A percentile compares a stretch with the other conserved stretches of the same genome.
Conservation (phyloP, 129 eudicot species). For the Calendula officinalis region DNA sequence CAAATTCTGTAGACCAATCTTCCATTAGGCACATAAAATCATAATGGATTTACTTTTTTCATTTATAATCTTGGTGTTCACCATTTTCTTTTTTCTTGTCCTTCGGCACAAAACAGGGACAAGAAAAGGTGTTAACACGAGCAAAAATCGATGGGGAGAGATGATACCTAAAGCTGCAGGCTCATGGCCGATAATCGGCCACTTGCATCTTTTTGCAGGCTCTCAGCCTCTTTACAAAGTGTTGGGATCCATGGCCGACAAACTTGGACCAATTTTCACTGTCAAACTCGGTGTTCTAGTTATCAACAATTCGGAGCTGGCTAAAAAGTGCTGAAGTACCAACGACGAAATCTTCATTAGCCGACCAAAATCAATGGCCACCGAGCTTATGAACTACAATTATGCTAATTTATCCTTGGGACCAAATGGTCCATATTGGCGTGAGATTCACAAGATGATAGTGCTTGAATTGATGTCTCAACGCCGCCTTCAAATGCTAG, state of each 20-base stretch:
- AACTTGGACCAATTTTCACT: conserved; percentile 28
- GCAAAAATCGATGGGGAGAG: neutral
- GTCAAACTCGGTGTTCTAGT: conserved; percentile 20
- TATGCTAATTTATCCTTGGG: conserved; percentile 17
- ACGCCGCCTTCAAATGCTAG: conserved; percentile 12
- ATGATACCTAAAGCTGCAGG: conserved; percentile 23
- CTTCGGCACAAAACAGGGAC: neutral
- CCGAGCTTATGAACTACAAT: conserved; percentile 28
- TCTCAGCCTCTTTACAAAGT: conserved; percentile 23
- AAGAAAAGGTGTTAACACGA: neutral
- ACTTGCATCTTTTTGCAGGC: conserved; percentile 21
- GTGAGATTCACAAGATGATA: conserved; percentile 6
- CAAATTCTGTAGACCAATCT: no score
- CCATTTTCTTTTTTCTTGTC: neutral
- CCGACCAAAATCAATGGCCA: neutral
- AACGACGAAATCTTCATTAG: conserved; percentile 21
- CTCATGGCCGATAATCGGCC: conserved; percentile 37
- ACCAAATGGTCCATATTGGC: conserved; percentile 29
- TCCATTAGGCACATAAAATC: neutral
- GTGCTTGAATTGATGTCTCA: conserved; percentile 18
- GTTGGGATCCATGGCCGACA: conserved; percentile 31
- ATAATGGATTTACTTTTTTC: conserved; percentile 5
- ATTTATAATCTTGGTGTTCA: neutral
- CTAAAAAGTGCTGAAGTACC: conserved; percentile 25
- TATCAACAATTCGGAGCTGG: conserved; percentile 8